A percentile compares a stretch with the other conserved stretches of the same genome.
phyloP scores from a whole-genome alignment of 768 basidiomycete species.

The Tricholoma sp. region DNA sequence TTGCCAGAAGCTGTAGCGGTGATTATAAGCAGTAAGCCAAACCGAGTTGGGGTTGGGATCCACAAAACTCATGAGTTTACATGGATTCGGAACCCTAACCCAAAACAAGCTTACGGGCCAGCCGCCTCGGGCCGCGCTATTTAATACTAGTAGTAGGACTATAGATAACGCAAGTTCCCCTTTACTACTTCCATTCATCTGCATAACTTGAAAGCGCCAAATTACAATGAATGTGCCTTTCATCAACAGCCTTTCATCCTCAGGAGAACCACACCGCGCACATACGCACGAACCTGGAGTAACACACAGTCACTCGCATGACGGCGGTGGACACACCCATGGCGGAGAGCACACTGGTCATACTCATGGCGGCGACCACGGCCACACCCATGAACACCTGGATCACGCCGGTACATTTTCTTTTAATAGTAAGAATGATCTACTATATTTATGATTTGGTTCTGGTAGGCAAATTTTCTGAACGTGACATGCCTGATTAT shows the following conservation, averaged over 20 bases:
- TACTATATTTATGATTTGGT: background rate
- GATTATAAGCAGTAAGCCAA: background rate
- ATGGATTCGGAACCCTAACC: background rate
- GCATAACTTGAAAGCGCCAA: too few species aligned
- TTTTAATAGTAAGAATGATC: background rate
- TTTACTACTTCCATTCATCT: too few species aligned
- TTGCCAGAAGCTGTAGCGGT: background rate
- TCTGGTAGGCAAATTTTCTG: constrained; percentile 76
- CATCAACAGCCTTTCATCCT: constrained; percentile 56
- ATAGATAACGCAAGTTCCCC: background rate
- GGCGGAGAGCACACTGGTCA: constrained; percentile 69
- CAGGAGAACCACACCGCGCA: constrained; percentile 24
- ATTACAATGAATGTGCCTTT: constrained; percentile 63
- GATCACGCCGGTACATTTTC: constrained; percentile 70
- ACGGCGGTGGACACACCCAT: constrained; percentile 76
- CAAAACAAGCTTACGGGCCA: background rate
- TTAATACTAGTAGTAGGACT: background rate
- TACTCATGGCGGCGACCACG: constrained; percentile 76
- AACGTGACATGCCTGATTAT: constrained; percentile 91
- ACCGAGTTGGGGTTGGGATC: background rate
- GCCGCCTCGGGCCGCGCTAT: too few species aligned
- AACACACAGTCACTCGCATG: constrained; percentile 41
- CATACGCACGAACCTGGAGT: constrained; percentile 50
- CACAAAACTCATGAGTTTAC: background rate
- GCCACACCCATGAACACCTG: constrained; percentile 91